A percentile compares a stretch with the other conserved stretches of the same genome.
phyloP scores from a whole-genome alignment of 139 green algal species.

The Chlamydomonas incerta region DNA sequence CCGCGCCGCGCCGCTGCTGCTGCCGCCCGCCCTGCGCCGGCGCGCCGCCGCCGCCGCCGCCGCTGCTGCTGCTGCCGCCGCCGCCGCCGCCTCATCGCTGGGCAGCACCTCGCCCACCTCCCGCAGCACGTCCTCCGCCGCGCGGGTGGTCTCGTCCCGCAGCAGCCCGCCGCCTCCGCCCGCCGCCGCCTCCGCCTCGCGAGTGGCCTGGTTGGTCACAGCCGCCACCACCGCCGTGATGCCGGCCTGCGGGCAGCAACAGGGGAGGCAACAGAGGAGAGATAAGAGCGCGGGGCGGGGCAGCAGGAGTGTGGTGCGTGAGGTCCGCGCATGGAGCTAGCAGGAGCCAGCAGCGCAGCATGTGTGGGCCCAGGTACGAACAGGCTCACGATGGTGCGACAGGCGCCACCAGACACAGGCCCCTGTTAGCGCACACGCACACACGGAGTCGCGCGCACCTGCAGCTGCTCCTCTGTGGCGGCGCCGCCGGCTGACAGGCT shows the following conservation, averaged over 20 bases:
- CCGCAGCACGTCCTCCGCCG: conserved; percentile 19
- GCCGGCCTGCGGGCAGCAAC: conserved; percentile 14
- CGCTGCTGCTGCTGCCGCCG: neutral
- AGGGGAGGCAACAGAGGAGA: too few species aligned
- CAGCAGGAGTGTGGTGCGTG: too few species aligned
- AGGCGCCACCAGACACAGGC: too few species aligned
- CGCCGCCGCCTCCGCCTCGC: neutral
- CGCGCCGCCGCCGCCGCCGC: too few species aligned
- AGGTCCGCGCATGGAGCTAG: too few species aligned
- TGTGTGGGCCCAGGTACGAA: too few species aligned
- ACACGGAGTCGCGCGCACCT: neutral
- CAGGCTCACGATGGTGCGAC: too few species aligned
- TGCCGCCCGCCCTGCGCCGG: neutral
- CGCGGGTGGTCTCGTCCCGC: neutral
- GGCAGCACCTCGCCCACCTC: neutral
- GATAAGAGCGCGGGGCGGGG: too few species aligned
- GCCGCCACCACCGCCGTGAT: conserved; percentile 40
- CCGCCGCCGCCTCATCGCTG: neutral
- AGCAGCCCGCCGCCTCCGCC: neutral
- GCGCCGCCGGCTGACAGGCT: neutral
- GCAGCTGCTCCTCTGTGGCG: conserved; percentile 9
- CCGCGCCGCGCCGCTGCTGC: too few species aligned
- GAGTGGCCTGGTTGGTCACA: conserved; percentile 22
- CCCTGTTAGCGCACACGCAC: too few species aligned
- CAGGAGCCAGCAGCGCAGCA: too few species aligned